A percentile compares a stretch with the other conserved stretches of the same genome.
Conservation (phyloP, 352 stramenopile genomes). For the Globisporangium parvum region DNA sequence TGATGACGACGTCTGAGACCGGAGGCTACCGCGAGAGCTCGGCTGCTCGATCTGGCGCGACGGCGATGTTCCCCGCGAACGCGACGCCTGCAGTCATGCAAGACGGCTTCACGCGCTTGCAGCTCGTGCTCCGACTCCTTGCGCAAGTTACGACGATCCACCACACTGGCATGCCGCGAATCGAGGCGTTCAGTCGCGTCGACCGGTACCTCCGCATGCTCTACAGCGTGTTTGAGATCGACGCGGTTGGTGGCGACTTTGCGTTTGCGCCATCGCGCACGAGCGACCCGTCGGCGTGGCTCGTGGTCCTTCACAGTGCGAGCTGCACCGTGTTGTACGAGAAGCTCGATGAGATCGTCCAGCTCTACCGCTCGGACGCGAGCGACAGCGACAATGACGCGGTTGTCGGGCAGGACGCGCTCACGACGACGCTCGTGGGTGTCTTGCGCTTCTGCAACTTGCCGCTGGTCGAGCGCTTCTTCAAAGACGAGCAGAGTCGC, state of each 20-base stretch:
- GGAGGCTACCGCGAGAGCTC: slow-evolving; percentile 1
- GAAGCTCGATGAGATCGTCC: slow-evolving; percentile 77
- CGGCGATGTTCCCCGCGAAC: slow-evolving; percentile 28
- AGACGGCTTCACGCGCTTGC: slow-evolving; percentile 65
- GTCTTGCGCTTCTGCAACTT: slow-evolving; percentile 77
- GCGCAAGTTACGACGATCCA: slow-evolving; percentile 65
- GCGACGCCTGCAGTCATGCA: slow-evolving; percentile 61
- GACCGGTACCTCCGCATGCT: slow-evolving; percentile 49
- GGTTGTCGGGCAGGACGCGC: slow-evolving; percentile 42
- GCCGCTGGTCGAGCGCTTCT: slow-evolving; percentile 66
- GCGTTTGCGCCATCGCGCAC: not conserved
- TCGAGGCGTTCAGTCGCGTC: slow-evolving; percentile 38
- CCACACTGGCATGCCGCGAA: slow-evolving; percentile 36
- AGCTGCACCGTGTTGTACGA: slow-evolving; percentile 75
- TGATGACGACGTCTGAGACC: slow-evolving; percentile 8
- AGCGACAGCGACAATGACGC: slow-evolving; percentile 6
- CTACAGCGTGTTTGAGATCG: slow-evolving; percentile 55
- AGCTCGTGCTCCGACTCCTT: slow-evolving; percentile 54
- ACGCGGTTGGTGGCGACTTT: not conserved
- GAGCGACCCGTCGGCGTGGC: slow-evolving; percentile 55
- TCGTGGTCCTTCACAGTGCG: slow-evolving; percentile 62
- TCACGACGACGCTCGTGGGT: slow-evolving; percentile 53
- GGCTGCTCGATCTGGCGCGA: not conserved
- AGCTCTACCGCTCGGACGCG: slow-evolving; percentile 41
- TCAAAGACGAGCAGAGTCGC: slow-evolving; percentile 31